Conservation (phyloP, 2,329 filamentous ascomycete genomes). For the Colletotrichum paranaense region DNA sequence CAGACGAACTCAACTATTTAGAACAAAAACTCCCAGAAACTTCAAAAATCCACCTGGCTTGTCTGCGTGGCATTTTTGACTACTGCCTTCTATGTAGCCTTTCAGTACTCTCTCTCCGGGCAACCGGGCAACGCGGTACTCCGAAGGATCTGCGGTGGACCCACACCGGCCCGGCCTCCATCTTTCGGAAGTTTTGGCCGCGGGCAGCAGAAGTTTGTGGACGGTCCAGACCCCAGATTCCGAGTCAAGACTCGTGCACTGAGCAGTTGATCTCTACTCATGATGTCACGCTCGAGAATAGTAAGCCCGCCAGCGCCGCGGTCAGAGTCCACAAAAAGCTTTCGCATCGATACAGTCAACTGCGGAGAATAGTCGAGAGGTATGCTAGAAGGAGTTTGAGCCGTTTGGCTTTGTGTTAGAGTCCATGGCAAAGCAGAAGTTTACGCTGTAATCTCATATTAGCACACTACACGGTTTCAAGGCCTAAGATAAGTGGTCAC, state of each 20-base stretch:
- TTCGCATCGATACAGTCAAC: not conserved
- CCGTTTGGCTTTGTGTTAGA: not conserved
- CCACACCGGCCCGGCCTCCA: not conserved
- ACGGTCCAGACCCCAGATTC: not conserved
- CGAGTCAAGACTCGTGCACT: not conserved
- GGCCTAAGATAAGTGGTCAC: too few species aligned
- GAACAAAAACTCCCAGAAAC: not conserved
- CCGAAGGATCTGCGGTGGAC: not conserved
- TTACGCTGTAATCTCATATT: too few species aligned
- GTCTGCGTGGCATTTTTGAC: not conserved
- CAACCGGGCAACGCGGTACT: not conserved
- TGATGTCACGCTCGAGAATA: not conserved
- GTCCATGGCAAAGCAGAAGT: not conserved
- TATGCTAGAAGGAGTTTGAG: not conserved
- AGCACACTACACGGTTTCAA: not conserved
- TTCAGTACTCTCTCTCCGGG: not conserved
- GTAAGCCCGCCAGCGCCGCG: not conserved
- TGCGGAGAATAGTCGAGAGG: not conserved
- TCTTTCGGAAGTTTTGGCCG: not conserved
- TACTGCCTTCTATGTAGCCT: not conserved
- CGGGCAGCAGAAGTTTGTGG: not conserved
- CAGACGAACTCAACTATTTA: too few species aligned
- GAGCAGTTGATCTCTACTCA: not conserved
- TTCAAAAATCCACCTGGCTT: too few species aligned
- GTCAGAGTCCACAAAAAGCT: not conserved